Evolutionary conservation across 257 asterid genomes (phyloP).

Genomic region (Rhazya stricta): DNA sequence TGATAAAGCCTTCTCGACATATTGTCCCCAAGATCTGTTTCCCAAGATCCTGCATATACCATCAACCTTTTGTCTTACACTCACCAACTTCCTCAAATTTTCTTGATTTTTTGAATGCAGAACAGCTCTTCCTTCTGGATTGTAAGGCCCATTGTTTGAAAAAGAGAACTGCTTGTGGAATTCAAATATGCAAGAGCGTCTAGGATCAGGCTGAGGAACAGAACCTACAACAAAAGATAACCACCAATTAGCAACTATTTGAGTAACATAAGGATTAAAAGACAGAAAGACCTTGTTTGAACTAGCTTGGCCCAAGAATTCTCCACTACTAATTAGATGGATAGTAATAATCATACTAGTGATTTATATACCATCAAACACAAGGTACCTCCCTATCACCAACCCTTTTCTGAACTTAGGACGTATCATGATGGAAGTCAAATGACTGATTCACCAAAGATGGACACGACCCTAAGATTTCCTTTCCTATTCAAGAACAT

Average conservation of each 20-base stretch:
- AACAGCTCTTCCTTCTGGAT: conserved; percentile 25
- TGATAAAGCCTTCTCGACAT: conserved; percentile 54
- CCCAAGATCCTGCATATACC: conserved; percentile 47
- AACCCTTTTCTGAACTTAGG: background rate
- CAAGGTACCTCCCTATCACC: background rate
- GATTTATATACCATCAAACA: background rate
- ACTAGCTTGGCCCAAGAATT: background rate
- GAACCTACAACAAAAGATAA: conserved; percentile 35
- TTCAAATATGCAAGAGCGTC: conserved; percentile 25
- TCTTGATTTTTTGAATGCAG: conserved; percentile 25
- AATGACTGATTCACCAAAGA: background rate
- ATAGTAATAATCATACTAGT: background rate
- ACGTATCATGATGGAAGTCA: background rate
- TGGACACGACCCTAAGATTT: background rate
- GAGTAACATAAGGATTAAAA: background rate
- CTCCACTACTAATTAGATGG: background rate
- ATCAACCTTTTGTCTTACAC: conserved; percentile 32
- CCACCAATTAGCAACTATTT: background rate
- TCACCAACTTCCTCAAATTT: conserved; percentile 28
- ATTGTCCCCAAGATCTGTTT: conserved; percentile 58
- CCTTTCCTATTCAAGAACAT: background rate
- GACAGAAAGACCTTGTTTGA: background rate
- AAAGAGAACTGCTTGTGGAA: conserved; percentile 26
- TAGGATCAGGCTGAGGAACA: conserved; percentile 28
- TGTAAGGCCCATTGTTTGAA: conserved; percentile 31